These are phyloP conservation scores for Penicillium dipodomyicola DNA, from an alignment of 495 filamentous ascomycete species.

Conservation along the genomic window DNA sequence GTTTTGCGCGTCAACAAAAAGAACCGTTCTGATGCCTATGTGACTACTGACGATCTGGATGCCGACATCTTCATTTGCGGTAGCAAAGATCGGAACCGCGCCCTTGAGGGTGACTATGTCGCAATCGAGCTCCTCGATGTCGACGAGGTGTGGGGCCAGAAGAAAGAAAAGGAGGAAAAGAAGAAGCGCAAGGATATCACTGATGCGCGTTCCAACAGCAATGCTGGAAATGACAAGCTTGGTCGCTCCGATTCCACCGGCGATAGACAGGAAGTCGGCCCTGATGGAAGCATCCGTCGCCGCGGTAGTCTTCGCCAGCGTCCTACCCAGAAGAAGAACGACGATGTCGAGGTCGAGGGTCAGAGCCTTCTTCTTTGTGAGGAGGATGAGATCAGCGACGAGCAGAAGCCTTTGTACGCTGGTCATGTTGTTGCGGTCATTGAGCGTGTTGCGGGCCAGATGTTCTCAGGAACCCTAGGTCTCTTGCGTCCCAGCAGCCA, in stretches of 20 bases:
- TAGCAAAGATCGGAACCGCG: constrained; percentile 96
- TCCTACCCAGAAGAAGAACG: constrained; percentile 99
- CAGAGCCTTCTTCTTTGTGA: constrained; percentile 95
- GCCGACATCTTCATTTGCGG: constrained; percentile 99
- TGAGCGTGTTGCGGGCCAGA: constrained; percentile 93
- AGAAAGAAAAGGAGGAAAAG: constrained; percentile 98
- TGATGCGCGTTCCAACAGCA: constrained; percentile 74
- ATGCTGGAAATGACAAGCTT: constrained; percentile 65
- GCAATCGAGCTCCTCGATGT: constrained; percentile 96
- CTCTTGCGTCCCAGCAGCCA: constrained; percentile 94
- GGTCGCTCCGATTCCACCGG: constrained; percentile 62
- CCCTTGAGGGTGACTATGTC: constrained; percentile 91
- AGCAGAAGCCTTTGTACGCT: constrained; percentile 94
- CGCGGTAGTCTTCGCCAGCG: constrained; percentile 93
- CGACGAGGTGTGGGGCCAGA: constrained; percentile 97
- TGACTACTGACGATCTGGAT: constrained; percentile 90
- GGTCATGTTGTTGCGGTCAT: constrained; percentile 97
- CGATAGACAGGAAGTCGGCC: constrained; percentile 60
- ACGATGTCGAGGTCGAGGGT: constrained; percentile 97
- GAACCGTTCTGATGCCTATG: constrained; percentile 97
- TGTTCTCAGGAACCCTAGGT: constrained; percentile 97
- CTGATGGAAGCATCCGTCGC: constrained; percentile 79
- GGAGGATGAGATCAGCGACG: constrained; percentile 97
- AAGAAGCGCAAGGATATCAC: constrained; percentile 99
- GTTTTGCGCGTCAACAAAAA: constrained; percentile 99